phyloP scores from a whole-genome alignment of 495 filamentous ascomycete species.

The Penicillium egyptiacum region DNA sequence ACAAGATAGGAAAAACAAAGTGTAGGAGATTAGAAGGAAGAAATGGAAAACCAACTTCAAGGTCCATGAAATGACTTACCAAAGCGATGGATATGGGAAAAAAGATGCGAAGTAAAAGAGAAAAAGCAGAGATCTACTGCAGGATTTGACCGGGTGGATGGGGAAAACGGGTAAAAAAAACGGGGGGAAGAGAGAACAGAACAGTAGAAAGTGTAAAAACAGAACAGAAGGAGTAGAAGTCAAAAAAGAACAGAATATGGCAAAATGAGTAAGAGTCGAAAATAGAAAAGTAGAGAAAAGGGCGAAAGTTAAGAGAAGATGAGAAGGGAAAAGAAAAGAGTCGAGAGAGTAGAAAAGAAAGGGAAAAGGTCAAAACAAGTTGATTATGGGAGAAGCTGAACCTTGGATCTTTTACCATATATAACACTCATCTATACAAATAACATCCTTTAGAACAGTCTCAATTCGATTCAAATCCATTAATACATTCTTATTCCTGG shows the following conservation, averaged over 20 bases:
- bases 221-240: background rate
- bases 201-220: conserved; percentile 1
- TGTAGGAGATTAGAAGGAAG: background rate
- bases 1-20: background rate
- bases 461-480: background rate
- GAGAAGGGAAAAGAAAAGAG: background rate
- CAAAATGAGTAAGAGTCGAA: background rate
- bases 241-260: background rate
- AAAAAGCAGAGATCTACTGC: conserved; percentile 17
- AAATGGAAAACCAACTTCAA: background rate
- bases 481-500: background rate
- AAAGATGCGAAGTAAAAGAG: background rate
- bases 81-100: background rate
- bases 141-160: conserved; percentile 21
- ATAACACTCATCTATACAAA: background rate
- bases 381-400: conserved; percentile 7
- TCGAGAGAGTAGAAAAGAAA: conserved; percentile 1
- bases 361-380: conserved; percentile 10
- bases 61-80: conserved; percentile 8
- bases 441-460: background rate
- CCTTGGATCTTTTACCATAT: conserved; percentile 1
- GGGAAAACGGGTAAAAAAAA: conserved; percentile 6
- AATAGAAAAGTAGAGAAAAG: conserved; percentile 4
- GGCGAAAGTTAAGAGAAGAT: conserved; percentile 3
- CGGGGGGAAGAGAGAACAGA: background rate